Evolutionary conservation across 306 rosid species (phyloP).

Genomic region (Betula pendula): DNA sequence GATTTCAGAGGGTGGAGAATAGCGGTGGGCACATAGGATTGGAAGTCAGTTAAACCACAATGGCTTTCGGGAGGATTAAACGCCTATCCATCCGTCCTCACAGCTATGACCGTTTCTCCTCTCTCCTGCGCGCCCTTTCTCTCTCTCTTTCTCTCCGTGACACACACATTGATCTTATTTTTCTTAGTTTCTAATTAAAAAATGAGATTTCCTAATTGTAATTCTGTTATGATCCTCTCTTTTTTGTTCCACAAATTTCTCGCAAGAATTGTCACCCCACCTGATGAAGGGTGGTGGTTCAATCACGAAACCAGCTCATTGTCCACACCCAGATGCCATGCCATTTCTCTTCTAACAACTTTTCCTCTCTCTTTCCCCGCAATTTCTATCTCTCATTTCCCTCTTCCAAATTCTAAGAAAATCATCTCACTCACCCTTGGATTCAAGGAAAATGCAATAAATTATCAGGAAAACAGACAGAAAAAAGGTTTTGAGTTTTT

Average conservation of each 20-base stretch:
- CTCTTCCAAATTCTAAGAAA: conserved; percentile 22
- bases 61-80: conserved; percentile 45
- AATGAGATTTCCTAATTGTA: conserved; percentile 48
- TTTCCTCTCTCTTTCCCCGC: conserved; percentile 12
- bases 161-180: conserved; percentile 24
- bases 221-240: conserved; percentile 33
- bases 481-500: background rate
- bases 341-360: conserved; percentile 41
- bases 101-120: conserved; percentile 47
- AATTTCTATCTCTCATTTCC: conserved; percentile 18
- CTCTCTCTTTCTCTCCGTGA: too few species aligned
- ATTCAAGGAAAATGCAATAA: conserved; percentile 8
- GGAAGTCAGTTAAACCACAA: conserved; percentile 24
- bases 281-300: conserved; percentile 44
- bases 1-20: too few species aligned
- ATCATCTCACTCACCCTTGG: conserved; percentile 16
- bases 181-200: conserved; percentile 32
- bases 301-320: conserved; percentile 45
- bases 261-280: conserved; percentile 41
- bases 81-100: conserved; percentile 50
- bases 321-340: conserved; percentile 45
- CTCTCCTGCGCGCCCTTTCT: background rate
- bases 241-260: conserved; percentile 59
- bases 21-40: background rate
- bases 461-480: conserved; percentile 25